Evolutionary conservation across 148 eudicot species (phyloP).

Genomic region (Persicaria maculosa): DNA sequence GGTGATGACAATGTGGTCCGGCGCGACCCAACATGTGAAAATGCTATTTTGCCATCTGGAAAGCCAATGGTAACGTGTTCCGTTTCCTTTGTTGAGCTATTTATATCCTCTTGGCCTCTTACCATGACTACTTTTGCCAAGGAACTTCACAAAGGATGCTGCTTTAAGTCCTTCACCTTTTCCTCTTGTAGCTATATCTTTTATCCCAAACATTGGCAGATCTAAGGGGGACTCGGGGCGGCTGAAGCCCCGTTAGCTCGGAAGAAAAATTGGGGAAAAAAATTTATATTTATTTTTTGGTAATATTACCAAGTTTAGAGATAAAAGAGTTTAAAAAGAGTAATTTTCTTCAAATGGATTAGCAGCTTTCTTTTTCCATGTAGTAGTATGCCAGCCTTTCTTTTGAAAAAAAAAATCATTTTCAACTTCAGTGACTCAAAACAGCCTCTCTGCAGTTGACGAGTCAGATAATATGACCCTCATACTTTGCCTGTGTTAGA

Average conservation of each 20-base stretch:
- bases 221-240: no score
- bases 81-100: background rate
- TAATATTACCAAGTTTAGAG: no score
- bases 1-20: slow-evolving; percentile 62
- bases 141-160: background rate
- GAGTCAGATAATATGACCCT: no score
- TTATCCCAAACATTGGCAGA: no score
- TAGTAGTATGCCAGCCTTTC: background rate
- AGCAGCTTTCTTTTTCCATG: background rate
- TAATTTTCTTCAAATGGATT: no score
- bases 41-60: slow-evolving; percentile 61
- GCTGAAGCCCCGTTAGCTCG: no score
- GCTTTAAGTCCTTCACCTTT: background rate
- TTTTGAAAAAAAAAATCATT: no score
- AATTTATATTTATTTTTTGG: no score
- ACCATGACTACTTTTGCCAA: background rate
- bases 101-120: background rate
- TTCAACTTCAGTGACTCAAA: background rate
- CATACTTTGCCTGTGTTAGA: background rate
- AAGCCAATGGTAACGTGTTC: slow-evolving; percentile 48
- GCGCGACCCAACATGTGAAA: slow-evolving; percentile 48
- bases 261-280: no score
- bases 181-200: background rate
- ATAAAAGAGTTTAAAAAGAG: no score
- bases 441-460: background rate